These are phyloP conservation scores for Pseudohyphozyma bogoriensis DNA, from an alignment of 768 basidiomycete species.

Conservation along the genomic window DNA sequence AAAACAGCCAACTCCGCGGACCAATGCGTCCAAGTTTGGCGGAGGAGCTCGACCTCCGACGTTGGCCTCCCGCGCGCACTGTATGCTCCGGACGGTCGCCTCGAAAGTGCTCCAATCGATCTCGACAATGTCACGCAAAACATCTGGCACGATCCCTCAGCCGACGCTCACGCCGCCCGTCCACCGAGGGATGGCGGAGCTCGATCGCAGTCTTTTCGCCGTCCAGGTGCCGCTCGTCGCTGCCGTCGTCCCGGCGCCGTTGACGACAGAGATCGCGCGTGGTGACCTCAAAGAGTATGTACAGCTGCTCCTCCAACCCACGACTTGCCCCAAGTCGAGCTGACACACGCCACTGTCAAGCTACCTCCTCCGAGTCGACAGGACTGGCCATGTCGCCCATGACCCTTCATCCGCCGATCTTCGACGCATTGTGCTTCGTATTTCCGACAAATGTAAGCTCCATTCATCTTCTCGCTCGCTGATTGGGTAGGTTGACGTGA, in stretches of 20 bases:
- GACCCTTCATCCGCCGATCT: slow-evolving; percentile 14
- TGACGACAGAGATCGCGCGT: slow-evolving; percentile 17
- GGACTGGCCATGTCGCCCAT: slow-evolving; percentile 9
- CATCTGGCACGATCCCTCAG: not conserved
- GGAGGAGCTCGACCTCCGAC: too few relatives aligned
- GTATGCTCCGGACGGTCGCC: not conserved
- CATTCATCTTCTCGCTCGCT: slow-evolving; percentile 22
- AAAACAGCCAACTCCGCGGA: too few relatives aligned
- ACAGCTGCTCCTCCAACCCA: not conserved
- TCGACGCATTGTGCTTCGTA: slow-evolving; percentile 22
- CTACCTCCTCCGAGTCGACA: slow-evolving; percentile 18
- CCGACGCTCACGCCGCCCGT: slow-evolving; percentile 18
- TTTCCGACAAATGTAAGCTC: slow-evolving; percentile 8
- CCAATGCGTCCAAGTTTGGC: too few relatives aligned
- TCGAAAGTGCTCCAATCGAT: not conserved
- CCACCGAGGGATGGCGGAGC: slow-evolving; percentile 18
- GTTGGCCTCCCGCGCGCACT: not conserved
- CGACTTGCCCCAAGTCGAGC: not conserved
- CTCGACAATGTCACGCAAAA: not conserved
- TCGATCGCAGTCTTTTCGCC: slow-evolving; percentile 23
- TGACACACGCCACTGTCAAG: not conserved
- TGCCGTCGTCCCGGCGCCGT: slow-evolving; percentile 16
- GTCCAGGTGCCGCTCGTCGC: slow-evolving; percentile 18
- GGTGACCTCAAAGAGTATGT: slow-evolving; percentile 25
- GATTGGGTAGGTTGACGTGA: not conserved